These are phyloP conservation scores for Alternaria postmessia DNA, from an alignment of 2,329 filamentous ascomycete species.

Conservation along the genomic window DNA sequence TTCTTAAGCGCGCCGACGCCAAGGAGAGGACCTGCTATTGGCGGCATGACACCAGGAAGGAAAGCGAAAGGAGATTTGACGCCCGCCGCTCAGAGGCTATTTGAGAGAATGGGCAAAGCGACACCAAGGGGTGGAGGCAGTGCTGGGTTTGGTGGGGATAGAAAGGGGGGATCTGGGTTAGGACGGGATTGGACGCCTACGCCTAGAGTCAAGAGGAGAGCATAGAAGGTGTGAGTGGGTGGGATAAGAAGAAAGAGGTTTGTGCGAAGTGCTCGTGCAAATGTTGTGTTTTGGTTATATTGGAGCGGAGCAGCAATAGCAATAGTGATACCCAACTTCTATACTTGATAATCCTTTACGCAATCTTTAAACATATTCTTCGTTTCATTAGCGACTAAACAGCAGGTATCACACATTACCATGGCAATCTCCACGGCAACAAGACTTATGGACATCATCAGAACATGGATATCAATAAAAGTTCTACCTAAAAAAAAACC, in stretches of 20 bases:
- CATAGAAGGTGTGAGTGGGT: not conserved
- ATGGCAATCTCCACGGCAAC: not conserved
- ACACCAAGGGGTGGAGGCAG: slow-evolving; percentile 27
- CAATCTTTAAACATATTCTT: not conserved
- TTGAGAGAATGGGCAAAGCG: slow-evolving; percentile 51
- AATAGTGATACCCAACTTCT: not conserved
- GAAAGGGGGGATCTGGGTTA: slow-evolving; percentile 7
- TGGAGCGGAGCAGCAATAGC: not conserved
- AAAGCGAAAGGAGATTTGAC: slow-evolving; percentile 69
- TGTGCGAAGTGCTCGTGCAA: slow-evolving; percentile 42
- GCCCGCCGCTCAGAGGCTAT: slow-evolving; percentile 71
- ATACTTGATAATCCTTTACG: not conserved
- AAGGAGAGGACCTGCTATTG: slow-evolving; percentile 60
- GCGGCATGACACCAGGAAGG: slow-evolving; percentile 31
- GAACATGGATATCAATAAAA: not conserved
- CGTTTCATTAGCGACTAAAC: not conserved
- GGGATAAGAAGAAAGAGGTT: not conserved
- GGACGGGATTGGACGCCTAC: slow-evolving; percentile 43
- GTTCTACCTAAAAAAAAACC: not conserved
- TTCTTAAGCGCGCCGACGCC: slow-evolving; percentile 79
- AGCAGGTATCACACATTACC: not conserved
- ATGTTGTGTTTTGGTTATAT: not conserved
- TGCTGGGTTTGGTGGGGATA: slow-evolving; percentile 29
- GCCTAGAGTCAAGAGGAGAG: slow-evolving; percentile 26
- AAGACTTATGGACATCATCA: not conserved